Conservation (phyloP, 2,329 filamentous ascomycete species). For the Mycosphaerella sp. region DNA sequence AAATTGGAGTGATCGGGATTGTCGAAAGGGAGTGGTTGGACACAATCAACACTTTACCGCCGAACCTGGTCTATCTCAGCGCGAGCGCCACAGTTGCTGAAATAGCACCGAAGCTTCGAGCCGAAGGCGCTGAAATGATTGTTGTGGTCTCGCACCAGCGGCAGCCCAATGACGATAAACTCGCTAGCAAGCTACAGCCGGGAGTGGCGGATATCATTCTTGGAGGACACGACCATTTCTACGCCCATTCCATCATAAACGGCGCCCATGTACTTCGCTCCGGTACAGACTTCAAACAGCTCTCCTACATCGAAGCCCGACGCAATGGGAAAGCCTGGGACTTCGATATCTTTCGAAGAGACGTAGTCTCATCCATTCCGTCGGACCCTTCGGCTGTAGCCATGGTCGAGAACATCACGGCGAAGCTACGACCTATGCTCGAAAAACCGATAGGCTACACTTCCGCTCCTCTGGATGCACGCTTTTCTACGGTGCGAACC, state of each 20-base stretch:
- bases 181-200: slow-evolving; percentile 63
- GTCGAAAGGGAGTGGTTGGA: slow-evolving; percentile 84
- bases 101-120: slow-evolving; percentile 64
- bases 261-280: slow-evolving; percentile 79
- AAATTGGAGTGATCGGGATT: slow-evolving; percentile 76
- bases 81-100: slow-evolving; percentile 69
- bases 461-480: slow-evolving; percentile 71
- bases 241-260: slow-evolving; percentile 69
- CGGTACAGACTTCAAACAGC: slow-evolving; percentile 84
- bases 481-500: slow-evolving; percentile 73
- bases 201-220: slow-evolving; percentile 75
- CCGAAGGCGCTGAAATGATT: slow-evolving; percentile 73
- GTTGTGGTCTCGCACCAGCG: slow-evolving; percentile 78
- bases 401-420: slow-evolving; percentile 63
- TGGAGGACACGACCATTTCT: slow-evolving; percentile 87
- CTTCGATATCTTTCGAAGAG: slow-evolving; percentile 39
- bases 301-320: slow-evolving; percentile 78
- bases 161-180: slow-evolving; percentile 82
- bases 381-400: slow-evolving; percentile 55
- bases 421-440: slow-evolving; percentile 66
- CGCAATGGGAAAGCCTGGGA: slow-evolving; percentile 61
- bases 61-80: slow-evolving; percentile 73
- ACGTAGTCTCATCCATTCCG: slow-evolving; percentile 58
- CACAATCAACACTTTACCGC: slow-evolving; percentile 80
- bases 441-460: slow-evolving; percentile 82